These are phyloP conservation scores for Dothistroma pini DNA, from an alignment of 2,329 filamentous ascomycete genomes.

Conservation along the genomic window DNA sequence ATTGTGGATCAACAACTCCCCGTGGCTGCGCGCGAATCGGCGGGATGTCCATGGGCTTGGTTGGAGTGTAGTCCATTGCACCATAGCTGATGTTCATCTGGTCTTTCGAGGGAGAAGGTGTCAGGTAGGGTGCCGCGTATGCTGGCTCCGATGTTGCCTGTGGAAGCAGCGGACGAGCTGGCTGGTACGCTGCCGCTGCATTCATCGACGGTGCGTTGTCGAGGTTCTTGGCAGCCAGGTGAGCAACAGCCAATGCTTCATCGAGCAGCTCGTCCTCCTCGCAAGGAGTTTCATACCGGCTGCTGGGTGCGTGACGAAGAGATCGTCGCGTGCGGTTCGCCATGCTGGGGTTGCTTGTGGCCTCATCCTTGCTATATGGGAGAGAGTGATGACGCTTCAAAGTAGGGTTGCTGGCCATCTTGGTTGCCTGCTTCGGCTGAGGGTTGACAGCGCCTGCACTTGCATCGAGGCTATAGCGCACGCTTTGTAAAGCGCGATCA, in stretches of 20 bases:
- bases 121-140: conserved; percentile 55
- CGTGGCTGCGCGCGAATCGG: conserved; percentile 54
- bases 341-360: conserved; percentile 55
- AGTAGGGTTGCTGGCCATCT: conserved; percentile 44
- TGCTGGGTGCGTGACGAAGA: conserved; percentile 66
- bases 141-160: conserved; percentile 64
- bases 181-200: conserved; percentile 10
- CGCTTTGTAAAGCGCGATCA: conserved; percentile 58
- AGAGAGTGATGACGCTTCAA: conserved; percentile 50
- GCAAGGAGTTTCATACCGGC: conserved; percentile 88
- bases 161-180: conserved; percentile 49
- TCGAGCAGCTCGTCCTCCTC: conserved; percentile 96
- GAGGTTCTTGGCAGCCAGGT: conserved; percentile 68
- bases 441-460: conserved; percentile 32
- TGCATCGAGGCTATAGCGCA: conserved; percentile 56
- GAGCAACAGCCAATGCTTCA: conserved; percentile 76
- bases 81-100: conserved; percentile 72
- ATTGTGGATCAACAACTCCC: conserved; percentile 60
- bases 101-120: conserved; percentile 76
- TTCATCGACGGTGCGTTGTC: conserved; percentile 43
- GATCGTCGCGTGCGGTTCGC: conserved; percentile 78
- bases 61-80: conserved; percentile 58
- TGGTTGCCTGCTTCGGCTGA: conserved; percentile 32
- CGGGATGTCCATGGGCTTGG: conserved; percentile 67
- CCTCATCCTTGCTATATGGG: conserved; percentile 43